Conservation (phyloP, 192 early-diverging fungal species). For the Dissophora ornata region DNA sequence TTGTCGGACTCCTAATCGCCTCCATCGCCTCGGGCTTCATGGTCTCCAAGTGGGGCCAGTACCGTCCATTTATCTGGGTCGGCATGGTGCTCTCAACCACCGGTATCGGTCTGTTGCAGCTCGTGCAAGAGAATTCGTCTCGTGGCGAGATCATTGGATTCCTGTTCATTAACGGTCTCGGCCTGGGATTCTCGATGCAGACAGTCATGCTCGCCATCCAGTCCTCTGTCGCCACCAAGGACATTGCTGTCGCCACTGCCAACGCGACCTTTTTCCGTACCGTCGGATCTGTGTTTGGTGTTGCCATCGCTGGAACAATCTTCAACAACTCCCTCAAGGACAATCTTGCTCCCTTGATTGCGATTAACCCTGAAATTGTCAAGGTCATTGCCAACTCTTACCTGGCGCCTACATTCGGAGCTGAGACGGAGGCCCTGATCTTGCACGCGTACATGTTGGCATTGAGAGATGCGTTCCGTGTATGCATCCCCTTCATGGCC, state of each 20-base stretch:
- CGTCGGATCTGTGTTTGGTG: conserved; percentile 46
- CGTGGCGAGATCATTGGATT: conserved; percentile 68
- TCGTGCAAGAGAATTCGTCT: conserved; percentile 57
- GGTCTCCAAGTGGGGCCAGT: conserved; percentile 63
- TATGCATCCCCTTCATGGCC: conserved; percentile 61
- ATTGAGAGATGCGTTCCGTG: conserved; percentile 61
- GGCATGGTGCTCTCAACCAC: conserved; percentile 68
- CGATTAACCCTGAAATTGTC: background rate
- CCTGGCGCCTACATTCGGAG: conserved; percentile 35
- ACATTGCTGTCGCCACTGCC: conserved; percentile 76
- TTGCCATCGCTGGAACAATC: conserved; percentile 50
- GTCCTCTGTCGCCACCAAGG: conserved; percentile 63
- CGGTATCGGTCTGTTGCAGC: conserved; percentile 70
- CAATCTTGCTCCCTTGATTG: conserved; percentile 20
- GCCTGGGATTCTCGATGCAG: conserved; percentile 80
- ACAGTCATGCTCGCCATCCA: conserved; percentile 77
- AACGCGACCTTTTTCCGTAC: conserved; percentile 69
- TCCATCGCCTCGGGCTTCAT: conserved; percentile 72
- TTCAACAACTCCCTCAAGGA: conserved; percentile 56
- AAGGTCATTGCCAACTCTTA: conserved; percentile 27
- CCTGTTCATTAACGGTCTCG: conserved; percentile 76
- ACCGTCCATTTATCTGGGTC: conserved; percentile 71
- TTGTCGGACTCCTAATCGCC: conserved; percentile 72
- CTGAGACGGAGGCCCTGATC: conserved; percentile 41
- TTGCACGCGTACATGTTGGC: conserved; percentile 60